Evolutionary conservation across 2,329 filamentous ascomycete species (phyloP), one percentile per base, ranked within the genome.

Genomic region (Coniochaeta sp.): DNA sequence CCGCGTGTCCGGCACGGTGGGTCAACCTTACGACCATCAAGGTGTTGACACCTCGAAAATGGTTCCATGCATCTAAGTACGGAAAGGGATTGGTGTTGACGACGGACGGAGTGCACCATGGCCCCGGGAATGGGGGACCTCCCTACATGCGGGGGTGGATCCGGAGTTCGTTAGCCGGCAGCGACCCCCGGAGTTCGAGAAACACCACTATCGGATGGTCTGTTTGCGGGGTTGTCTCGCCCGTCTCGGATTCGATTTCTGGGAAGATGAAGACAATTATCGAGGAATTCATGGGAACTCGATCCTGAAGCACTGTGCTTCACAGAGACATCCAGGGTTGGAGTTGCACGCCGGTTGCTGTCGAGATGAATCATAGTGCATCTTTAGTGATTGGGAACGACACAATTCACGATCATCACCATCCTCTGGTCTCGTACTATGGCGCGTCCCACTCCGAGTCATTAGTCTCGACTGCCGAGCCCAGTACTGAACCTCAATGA

Each of bases 141-240:
- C n/a, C n/a, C n/a, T n/a, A 24, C 38, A 42, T 42, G 38, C 38
- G 38, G 38, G 38, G 38, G 10, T 42, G 38, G 38, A 24, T 9
- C 38, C 38, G 38, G 38, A 42, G 38, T 42, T 42, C 38, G 38
- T 42, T 42, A 42, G 18, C 38, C 38, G 38, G 38, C n/a, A 26
- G 22, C 38, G 38, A 22, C 38, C 38, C n/a, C 38, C 38, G 38
- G 38, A 42, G 12, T 42, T n/a, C 18, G 14, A 7, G 20, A 22
- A 8, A 7, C 18, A 14, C 3, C 18, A n/a, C 20, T 18, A 26
- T 24, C 5, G 18, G 26, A 3, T 13, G 22, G n/a, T 22, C 6
- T 7, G 27, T 30, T 12, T 30, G 20, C 38, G 38, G 20, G 38
- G 38, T 20, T 24, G 4, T 8, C n/a, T n/a, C 6, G 6, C 10